Base-by-base conservation (phyloP, 352 stramenopile genomes). In the Plasmopara viticola region DNA sequence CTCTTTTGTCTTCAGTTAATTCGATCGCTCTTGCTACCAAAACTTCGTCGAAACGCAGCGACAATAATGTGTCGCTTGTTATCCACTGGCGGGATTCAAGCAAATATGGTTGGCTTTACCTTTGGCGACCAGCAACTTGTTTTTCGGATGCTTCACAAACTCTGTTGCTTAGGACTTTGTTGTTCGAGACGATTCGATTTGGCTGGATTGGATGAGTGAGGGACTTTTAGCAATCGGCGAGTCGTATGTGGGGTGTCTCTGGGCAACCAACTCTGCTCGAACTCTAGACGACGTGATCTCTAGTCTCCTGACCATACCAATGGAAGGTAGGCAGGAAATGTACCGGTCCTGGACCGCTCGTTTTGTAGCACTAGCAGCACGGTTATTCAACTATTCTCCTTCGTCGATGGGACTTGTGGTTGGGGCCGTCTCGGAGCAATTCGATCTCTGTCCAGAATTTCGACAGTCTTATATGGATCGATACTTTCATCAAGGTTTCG, bases 151-250 rank as follows among this genome's bases (percentile, higher is more conserved):
- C 20, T 25, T 1, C 1, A 25, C 20, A 25, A 25, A 25, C 20
- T 25, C 20, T 25, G 20, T 25, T 25, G 1, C 1, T 25, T 25
- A 93, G 82, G 79, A 90, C 38, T 88, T 93, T 66, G 60, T 87
- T 18, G 74, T 90, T 8, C 76, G 77, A 18, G 74, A 90, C 48
- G 74, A 89, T 34, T 75, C 78, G 0, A 87, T 93, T 49, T 93
- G 83, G 83, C 62, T 93, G 9, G 83, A 93, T 56, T 93, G 83
- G 83, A 91, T 93, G 79, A 86, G 78, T 35, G 80, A 90, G 28
- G 83, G 83, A 2, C 74, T 93, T 12, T 69, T 93, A 6, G 78
- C 78, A 8, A 93, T 93, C 39, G 83, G 83, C 7, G 83, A 93
- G 47, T 88, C 83, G 1, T 93, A 90, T 50, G 69, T 93, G 2